Percentiles rank a stretch among this genome's conserved stretches.
phyloP scores from a whole-genome alignment of 352 stramenopile species.

The Pythium myriotylum region DNA sequence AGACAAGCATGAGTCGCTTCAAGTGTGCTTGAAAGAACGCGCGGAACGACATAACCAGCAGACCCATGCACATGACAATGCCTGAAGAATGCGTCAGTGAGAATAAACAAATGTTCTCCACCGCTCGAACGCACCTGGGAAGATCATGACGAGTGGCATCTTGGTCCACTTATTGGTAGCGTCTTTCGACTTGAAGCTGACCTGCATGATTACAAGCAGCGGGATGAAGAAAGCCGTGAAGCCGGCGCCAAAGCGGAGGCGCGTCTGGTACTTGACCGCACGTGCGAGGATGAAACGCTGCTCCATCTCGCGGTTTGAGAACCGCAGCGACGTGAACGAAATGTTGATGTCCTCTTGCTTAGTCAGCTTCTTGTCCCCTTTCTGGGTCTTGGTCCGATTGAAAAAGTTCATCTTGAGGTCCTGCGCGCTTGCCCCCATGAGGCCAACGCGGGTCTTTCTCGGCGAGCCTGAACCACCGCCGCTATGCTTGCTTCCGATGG shows the following conservation, averaged over 20 bases:
- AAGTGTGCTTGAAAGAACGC: constrained; percentile 61
- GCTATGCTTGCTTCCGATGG: constrained; percentile 37
- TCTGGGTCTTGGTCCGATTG: constrained; percentile 39
- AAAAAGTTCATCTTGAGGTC: constrained; percentile 82
- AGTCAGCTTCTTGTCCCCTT: constrained; percentile 28
- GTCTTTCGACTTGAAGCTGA: constrained; percentile 79
- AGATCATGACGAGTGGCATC: constrained; percentile 78
- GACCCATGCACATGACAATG: constrained; percentile 74
- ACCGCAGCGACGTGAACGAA: constrained; percentile 68
- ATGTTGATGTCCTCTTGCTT: constrained; percentile 83
- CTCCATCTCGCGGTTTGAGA: constrained; percentile 74
- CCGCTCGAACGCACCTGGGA: constrained; percentile 39
- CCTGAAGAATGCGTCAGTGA: constrained; percentile 21
- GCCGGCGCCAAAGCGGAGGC: constrained; percentile 67
- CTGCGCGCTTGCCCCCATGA: constrained; percentile 59
- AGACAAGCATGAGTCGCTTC: constrained; percentile 57
- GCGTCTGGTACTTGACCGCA: constrained; percentile 70
- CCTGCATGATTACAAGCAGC: constrained; percentile 85
- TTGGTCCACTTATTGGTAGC: constrained; percentile 66
- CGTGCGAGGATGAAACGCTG: constrained; percentile 52
- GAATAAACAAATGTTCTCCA: background rate
- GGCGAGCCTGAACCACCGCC: constrained; percentile 20
- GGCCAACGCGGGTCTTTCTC: constrained; percentile 46
- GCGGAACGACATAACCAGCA: constrained; percentile 69
- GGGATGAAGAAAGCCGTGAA: constrained; percentile 86